These are phyloP conservation scores for Didymellaceae sp. DNA, from an alignment of 2,329 filamentous ascomycete species.

Conservation along the genomic window DNA sequence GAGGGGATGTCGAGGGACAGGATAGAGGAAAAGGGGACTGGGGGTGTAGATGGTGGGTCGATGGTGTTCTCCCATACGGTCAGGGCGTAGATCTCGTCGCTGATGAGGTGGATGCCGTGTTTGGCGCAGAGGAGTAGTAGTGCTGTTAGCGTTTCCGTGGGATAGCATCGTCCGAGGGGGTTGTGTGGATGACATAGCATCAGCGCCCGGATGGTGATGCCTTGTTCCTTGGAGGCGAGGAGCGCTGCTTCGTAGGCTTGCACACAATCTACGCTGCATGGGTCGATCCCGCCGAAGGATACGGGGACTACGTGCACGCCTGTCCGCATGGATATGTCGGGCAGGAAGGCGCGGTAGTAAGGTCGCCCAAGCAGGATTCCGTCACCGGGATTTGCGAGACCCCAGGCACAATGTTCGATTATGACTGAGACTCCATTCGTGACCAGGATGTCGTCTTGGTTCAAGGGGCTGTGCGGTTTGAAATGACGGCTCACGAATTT, in stretches of 20 bases:
- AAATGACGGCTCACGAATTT: constrained; percentile 49
- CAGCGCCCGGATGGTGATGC: constrained; percentile 55
- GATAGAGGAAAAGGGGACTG: constrained; percentile 24
- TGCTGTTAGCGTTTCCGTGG: constrained; percentile 45
- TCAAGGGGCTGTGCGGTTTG: constrained; percentile 33
- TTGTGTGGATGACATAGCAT: constrained; percentile 62
- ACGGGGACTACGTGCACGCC: constrained; percentile 55
- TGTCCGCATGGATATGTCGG: constrained; percentile 55
- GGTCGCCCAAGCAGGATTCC: constrained; percentile 53
- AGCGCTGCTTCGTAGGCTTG: constrained; percentile 55
- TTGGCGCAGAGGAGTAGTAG: constrained; percentile 59
- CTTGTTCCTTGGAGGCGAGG: constrained; percentile 45
- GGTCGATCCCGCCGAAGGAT: constrained; percentile 54
- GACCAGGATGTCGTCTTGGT: constrained; percentile 46
- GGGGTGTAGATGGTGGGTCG: constrained; percentile 41
- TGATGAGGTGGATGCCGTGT: constrained; percentile 61
- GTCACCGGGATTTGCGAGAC: constrained; percentile 51
- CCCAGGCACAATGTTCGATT: constrained; percentile 53
- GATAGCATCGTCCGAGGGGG: constrained; percentile 51
- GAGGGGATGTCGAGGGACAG: constrained; percentile 31
- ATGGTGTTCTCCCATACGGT: constrained; percentile 52
- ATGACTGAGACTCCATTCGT: constrained; percentile 53
- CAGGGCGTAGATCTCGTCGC: constrained; percentile 66
- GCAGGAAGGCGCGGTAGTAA: constrained; percentile 58
- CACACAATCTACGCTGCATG: constrained; percentile 52